These are phyloP conservation scores for Dillenia turbinata DNA, from an alignment of 164 flowering plant genomes.

Conservation along the genomic window DNA sequence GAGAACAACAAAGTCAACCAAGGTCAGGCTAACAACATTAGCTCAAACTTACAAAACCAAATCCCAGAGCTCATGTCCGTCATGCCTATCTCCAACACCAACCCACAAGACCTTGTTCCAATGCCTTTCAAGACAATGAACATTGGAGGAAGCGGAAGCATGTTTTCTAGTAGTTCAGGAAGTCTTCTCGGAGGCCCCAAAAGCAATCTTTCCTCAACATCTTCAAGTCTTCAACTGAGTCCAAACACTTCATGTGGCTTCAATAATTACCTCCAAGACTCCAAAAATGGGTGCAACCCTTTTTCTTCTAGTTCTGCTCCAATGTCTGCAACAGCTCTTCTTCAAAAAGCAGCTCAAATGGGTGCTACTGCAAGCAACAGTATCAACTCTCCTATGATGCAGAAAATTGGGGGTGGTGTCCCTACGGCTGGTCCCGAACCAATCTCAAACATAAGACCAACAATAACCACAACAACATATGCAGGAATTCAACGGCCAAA, in stretches of 20 bases:
- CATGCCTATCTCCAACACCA: slow-evolving; percentile 18
- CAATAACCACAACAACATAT: slow-evolving; percentile 9
- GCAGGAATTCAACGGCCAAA: slow-evolving; percentile 10
- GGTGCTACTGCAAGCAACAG: slow-evolving; percentile 40
- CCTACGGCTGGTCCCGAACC: slow-evolving; percentile 36
- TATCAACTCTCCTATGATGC: slow-evolving; percentile 22
- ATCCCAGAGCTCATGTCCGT: slow-evolving; percentile 26
- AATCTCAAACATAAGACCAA: slow-evolving; percentile 21
- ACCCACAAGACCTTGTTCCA: slow-evolving; percentile 47
- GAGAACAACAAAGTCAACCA: slow-evolving; percentile 63
- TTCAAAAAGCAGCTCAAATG: slow-evolving; percentile 67
- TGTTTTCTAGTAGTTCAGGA: slow-evolving; percentile 51
- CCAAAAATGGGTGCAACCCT: slow-evolving; percentile 19
- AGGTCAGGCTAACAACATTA: slow-evolving; percentile 24
- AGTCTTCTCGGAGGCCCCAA: slow-evolving; percentile 46
- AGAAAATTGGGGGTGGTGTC: slow-evolving; percentile 11
- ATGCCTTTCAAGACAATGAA: slow-evolving; percentile 47
- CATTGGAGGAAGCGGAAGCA: slow-evolving; percentile 37
- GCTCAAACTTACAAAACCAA: slow-evolving; percentile 22
- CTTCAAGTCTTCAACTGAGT: slow-evolving; percentile 60
- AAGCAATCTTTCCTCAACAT: slow-evolving; percentile 27
- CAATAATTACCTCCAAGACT: slow-evolving; percentile 34
- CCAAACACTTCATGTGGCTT: slow-evolving; percentile 35
- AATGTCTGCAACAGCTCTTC: slow-evolving; percentile 52
- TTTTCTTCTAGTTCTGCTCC: slow-evolving; percentile 4